Evolutionary conservation across 179 eudicot genomes (phyloP), one percentile per base, ranked within the genome.

Genomic region (Spergularia azorica): DNA sequence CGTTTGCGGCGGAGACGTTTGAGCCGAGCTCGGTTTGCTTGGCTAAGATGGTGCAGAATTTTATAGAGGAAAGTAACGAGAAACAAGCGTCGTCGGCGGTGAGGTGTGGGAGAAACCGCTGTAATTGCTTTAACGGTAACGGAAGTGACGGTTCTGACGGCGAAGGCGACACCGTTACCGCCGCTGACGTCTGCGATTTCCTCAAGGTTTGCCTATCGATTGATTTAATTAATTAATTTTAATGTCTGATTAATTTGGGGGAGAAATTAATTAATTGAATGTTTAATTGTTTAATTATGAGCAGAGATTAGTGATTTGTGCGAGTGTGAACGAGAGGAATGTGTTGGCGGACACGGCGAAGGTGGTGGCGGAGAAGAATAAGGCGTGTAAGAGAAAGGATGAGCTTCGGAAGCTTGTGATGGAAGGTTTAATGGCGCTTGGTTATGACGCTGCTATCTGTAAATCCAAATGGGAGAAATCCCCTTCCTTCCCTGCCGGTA

Each of bases 401-500:
- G 99, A 93, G 60, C 66, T 93, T 56, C 72, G 88, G 75, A 85
- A 84, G 84, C 74, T 87, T 55, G 94, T 93, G 17, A 80, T 79
- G 6, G 91, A 93, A 36, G 89, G 85, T 0, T 81, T 95, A 2
- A 36, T 84, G 41, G 83, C 79, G 11, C 77, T 88, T 7, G 93
- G 93, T 43, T 87, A 88, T 72, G 87, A 95, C 56, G 92, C 94
- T 50, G 87, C 97, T 5, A 79, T 93, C 57, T 95, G 99, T 77
- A 95, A 89, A 85, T 93, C 99, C 1, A 90, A 89, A 57, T 95
- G 99, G 99, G 97, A 95, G 62, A 95, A 93, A 80, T 79, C 94
- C n/a, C 66, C 91, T 18, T 85, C 94, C 0, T 82, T 86, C 80
- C 97, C 97, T 7, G 95, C 99, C 18, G 99, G 99, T 95, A 93